These are phyloP conservation scores for Proliferodiscus dingleyae DNA, from an alignment of 2,329 filamentous ascomycete species.

Conservation along the genomic window DNA sequence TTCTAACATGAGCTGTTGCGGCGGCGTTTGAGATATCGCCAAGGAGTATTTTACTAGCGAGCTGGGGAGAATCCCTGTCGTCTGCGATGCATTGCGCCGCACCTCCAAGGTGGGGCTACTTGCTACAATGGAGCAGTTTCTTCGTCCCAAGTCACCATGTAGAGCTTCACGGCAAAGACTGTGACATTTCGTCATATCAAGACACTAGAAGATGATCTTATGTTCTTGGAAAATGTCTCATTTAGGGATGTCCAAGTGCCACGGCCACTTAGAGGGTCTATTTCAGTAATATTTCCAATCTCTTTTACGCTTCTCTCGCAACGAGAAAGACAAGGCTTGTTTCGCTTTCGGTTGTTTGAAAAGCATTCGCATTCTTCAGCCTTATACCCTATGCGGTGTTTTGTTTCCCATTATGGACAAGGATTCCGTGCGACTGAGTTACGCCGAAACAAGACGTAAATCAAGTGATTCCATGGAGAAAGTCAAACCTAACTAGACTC, in stretches of 20 bases:
- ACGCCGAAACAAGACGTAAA: neutral
- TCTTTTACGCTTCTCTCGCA: neutral
- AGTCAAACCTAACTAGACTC: slow-evolving; percentile 5
- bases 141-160: too few relatives aligned
- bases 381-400: neutral
- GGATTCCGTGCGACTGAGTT: neutral
- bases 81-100: too few relatives aligned
- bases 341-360: neutral
- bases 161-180: too few relatives aligned
- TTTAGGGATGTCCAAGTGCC: too few relatives aligned
- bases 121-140: neutral
- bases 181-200: too few relatives aligned
- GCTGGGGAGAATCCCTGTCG: neutral
- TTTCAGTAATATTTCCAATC: too few relatives aligned
- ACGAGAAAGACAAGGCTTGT: neutral
- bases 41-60: neutral
- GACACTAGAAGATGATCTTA: too few relatives aligned
- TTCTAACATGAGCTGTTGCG: slow-evolving; percentile 5
- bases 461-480: neutral
- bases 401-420: neutral
- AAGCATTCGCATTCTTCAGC: slow-evolving; percentile 7
- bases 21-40: slow-evolving; percentile 2
- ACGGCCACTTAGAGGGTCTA: too few relatives aligned
- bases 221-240: too few relatives aligned
- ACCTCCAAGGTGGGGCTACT: too few relatives aligned